Evolutionary conservation across 495 filamentous ascomycete species (phyloP), one percentile per base, ranked within the genome.

Genomic region (Penicillium arizonense): DNA sequence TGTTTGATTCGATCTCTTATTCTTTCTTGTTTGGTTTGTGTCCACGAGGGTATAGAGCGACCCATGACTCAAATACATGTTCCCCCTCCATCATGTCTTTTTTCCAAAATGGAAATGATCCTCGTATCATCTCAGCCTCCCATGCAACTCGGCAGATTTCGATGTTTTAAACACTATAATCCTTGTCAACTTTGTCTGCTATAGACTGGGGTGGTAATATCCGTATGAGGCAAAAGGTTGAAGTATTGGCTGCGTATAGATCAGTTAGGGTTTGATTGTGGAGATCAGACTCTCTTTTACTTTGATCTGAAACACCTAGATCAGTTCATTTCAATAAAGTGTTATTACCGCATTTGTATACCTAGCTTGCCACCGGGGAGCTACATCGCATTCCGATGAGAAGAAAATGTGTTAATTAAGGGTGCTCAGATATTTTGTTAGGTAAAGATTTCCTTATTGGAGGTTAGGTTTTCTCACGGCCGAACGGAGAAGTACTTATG

Each of bases 101-200:
- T 11, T 24, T 36, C 39, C 28, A 48, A 42, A 33, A 16, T 30
- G 6, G 18, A 56, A 45, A 32, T 33, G 39, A 58, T 54, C 28
- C 39, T 53, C 48, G 35, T 50, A 41, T 41, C 20, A 7, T 34
- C 38, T 20, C 33, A 26, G 38, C 20, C 43, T 34, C 21, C 39
- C 40, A 30, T 52, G 46, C 54, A 41, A 34, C 39, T 63, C 65
- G 65, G 65, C 55, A 63, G 50, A 56, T 65, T 63, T 59, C 59
- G 64, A 45, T 52, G 43, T 49, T 48, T 52, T 48, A 49, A 53
- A 42, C 47, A 47, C 49, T 46, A 35, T 23, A 37, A 26, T 52
- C 51, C 45, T 8, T 33, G 38, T 40, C 26, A 12, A 26, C 20
- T 21, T 42, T 30, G 18, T 23, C 20, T 35, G 18, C 20, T 21